Percentiles rank a stretch among this genome's conserved stretches.
Conservation (phyloP, 257 asterid genomes). For the Solanum phureja region DNA sequence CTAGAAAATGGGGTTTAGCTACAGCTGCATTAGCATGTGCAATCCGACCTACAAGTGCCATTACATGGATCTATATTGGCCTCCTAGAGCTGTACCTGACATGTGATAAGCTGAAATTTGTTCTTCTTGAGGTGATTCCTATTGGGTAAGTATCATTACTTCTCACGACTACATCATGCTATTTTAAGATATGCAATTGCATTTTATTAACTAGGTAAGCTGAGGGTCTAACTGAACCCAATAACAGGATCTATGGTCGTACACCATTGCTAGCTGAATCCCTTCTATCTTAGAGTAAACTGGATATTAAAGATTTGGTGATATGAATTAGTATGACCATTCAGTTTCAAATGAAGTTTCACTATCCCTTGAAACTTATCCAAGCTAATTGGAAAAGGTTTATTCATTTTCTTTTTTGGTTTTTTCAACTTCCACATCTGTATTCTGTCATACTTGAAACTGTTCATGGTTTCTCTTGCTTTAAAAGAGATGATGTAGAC, state of each 20-base stretch:
- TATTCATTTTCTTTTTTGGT: not conserved
- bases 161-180: not conserved
- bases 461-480: not conserved
- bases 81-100: slow-evolving; percentile 48
- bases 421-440: not conserved
- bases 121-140: slow-evolving; percentile 64
- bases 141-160: slow-evolving; percentile 54
- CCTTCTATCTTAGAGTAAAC: not conserved
- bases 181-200: not conserved
- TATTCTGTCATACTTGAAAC: not conserved
- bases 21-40: slow-evolving; percentile 86
- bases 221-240: not conserved
- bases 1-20: slow-evolving; percentile 64
- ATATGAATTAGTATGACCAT: not conserved
- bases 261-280: not conserved
- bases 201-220: not conserved
- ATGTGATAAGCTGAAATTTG: slow-evolving; percentile 40
- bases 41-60: slow-evolving; percentile 89
- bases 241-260: not conserved
- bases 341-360: not conserved
- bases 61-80: slow-evolving; percentile 84
- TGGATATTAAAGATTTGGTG: not conserved
- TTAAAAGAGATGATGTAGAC: not conserved
- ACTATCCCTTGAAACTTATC: not conserved
- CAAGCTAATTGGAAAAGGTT: not conserved